Base-by-base conservation (phyloP, 169 alveolate genomes). In the Plasmodium adleri region DNA sequence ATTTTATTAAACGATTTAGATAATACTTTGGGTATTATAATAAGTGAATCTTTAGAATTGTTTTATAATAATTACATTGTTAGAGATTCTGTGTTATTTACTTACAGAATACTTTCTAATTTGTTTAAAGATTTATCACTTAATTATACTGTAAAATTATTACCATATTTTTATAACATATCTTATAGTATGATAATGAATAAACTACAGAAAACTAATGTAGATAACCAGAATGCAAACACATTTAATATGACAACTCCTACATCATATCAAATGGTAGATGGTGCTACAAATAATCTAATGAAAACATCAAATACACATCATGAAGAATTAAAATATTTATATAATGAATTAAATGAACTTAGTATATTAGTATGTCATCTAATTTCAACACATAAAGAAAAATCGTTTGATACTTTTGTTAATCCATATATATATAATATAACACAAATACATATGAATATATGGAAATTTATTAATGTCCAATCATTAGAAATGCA, bases 401-500 rank as follows among this genome's bases (percentile, higher is more conserved):
- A 83, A 28, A 83, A 83, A 58, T 83, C 85, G 0, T 54, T 67
- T 49, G 91, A 83, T 3, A 70, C 91, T 8, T 83, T 83, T 68
- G 60, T 83, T 24, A 67, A 83, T 3, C 91, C 91, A 13, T 83
- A 83, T 49, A 83, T 83, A 68, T 58, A 83, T 24, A 83, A 83
- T 43, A 83, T 83, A 39, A 83, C 85, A 9, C 91, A 83, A 43
- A 83, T 83, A 10, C 78, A 83, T 54, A 12, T 83, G 7, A 83
- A 22, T 39, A 45, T 83, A 10, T 83, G 91, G 91, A 83, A 83
- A 56, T 58, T 80, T 58, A 83, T 68, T n/a, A n/a, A 67, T 56
- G 91, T 83, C 0, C 91, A 83, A 72, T 83, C 91, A 24, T 7
- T 68, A 24, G 91, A 83, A 83, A 83, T 83, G 91, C 91, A 83